Base-by-base conservation (phyloP, 805 yeast genomes). In the Komagataella kurtzmanii region DNA sequence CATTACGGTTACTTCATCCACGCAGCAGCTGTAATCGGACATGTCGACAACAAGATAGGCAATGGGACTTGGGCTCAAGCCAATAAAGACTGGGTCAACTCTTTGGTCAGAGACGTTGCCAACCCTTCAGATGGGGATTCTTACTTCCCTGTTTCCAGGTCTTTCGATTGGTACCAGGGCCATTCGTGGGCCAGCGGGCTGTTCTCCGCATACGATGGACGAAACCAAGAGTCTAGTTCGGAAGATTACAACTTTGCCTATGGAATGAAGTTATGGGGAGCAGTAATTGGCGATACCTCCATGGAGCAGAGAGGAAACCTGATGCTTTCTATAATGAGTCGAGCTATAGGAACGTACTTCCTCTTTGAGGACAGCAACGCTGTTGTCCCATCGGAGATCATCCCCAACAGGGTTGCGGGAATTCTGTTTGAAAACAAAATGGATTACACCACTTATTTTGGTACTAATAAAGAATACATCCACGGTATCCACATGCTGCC, bases 401-500 rank as follows among this genome's bases (percentile, higher is more conserved):
- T 79, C 51, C 67, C 66, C 19, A 84, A 85, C 62, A 82, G 77
- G 59, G 89, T 83, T 6, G 77, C 87, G 8, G 93, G 91, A 40
- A 85, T 85, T 21, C 57, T 79, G 40, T 85, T 83, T 65, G 90
- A 85, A 57, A 83, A 84, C 63, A 84, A 84, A 59, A 61, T 81
- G 47, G 89, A 82, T 58, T 85, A 77, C 61, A 77, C 89, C 0
- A 85, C 91, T 0, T 85, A 81, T 63, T 85, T 85, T 61, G 90
- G 90, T 17, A 73, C 79, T 52, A 79, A 83, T n/a, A 63, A 77
- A 5, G 85, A 85, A 59, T 85, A 80, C 70, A 80, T 85, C 49
- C 90, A 85, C 58, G 87, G 88, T 65, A 85, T 84, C 49, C 90
- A 85, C 61, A 85, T 85, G 73, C 68, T 85, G 40, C 93, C 91